Evolutionary conservation across 768 basidiomycete species (phyloP), one percentile per base, ranked within the genome.

Genomic region (Sporobolomyces roseus): DNA sequence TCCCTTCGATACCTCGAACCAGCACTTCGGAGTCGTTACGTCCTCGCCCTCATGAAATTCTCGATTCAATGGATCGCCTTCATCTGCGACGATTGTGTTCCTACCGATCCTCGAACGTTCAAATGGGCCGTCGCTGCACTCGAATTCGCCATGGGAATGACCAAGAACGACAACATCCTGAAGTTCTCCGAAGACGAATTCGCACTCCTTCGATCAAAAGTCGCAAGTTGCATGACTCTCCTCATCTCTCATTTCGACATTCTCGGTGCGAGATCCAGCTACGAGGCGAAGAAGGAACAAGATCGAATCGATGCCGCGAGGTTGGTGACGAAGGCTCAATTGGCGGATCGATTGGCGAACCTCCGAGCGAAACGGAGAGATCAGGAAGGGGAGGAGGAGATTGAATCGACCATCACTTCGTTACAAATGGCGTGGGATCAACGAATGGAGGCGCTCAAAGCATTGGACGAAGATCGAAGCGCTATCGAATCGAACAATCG

Each of bases 41-140:
- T 89, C 76, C 85, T 88, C 10, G 83, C 88, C 5, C 82, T 97
- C 38, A 88, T 93, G 78, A 88, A 86, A 68, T 84, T 98, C 60
- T 91, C 93, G 14, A 97, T 98, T 74, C 89, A 90, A 17, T 99
- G 94, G 94, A 91, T 98, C 38, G 88, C 92, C 50, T 98, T 99
- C 82, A 94, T 98, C 71, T 96, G 92, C 80, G 93, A 97, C 76
- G 91, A 93, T 75, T 99, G 96, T 80, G 90, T 96, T 74, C 92
- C 93, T 12, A 88, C 90, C 38, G 93, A 98, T 78, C 85, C 91
- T 65, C 89, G 88, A 78, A 98, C 92, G 0, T 99, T 99, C 83
- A 88, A 90, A 77, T 98, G 93, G 93, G 93, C 96, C 12, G 93
- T 99, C 61, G 90, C 88, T 65, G 93, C 96, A 3, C 85, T 99